Evolutionary conservation across 768 basidiomycete genomes (phyloP).

Genomic region (Lanmaoa pseudosensibilis): DNA sequence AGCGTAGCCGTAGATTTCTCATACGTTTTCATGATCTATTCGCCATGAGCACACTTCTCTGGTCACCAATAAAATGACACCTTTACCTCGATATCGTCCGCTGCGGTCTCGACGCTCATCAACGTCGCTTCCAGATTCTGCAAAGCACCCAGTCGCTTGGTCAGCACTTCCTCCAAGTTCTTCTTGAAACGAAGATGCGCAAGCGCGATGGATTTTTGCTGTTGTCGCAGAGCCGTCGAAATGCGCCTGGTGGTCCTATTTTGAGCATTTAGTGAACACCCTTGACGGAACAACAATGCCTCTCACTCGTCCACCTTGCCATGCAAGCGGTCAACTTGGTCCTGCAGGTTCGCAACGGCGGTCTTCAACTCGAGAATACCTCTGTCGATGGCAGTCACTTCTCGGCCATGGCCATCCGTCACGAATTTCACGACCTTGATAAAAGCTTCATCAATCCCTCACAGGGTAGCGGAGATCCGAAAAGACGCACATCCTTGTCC

Average conservation of each 20-base stretch:
- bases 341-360: conserved; percentile 64
- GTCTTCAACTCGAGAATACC: conserved; percentile 80
- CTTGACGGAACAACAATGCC: neutral
- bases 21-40: conserved; percentile 83
- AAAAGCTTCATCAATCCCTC: neutral
- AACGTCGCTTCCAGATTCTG: conserved; percentile 76
- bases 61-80: conserved; percentile 2
- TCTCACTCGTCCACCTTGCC: conserved; percentile 70
- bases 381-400: conserved; percentile 74
- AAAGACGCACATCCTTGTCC: conserved; percentile 60
- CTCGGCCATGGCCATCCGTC: conserved; percentile 33
- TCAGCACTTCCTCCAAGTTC: conserved; percentile 72
- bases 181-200: conserved; percentile 80
- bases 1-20: conserved; percentile 81
- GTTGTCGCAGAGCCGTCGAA: conserved; percentile 59
- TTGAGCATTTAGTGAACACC: neutral
- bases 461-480: neutral
- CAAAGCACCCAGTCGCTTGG: conserved; percentile 72
- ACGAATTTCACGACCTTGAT: conserved; percentile 81
- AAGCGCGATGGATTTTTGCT: conserved; percentile 73
- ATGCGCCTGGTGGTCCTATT: conserved; percentile 68
- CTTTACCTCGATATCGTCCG: conserved; percentile 80
- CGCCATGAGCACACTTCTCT: neutral
- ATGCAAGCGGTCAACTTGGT: conserved; percentile 70
- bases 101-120: conserved; percentile 83